Conservation (phyloP, 352 stramenopile species). For the Globisporangium lucens region DNA sequence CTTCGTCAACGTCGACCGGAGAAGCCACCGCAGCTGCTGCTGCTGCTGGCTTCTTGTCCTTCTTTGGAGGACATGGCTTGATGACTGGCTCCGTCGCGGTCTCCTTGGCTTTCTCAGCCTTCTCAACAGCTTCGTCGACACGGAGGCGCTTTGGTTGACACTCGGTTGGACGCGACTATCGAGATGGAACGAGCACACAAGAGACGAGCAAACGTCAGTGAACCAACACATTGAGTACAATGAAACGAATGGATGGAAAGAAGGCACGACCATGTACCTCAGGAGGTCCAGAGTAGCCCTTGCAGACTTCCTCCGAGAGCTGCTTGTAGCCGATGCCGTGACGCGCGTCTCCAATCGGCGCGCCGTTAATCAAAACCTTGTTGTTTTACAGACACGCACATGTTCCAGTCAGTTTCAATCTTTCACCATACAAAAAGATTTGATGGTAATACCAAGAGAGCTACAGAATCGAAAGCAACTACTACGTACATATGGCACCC, state of each 20-base stretch:
- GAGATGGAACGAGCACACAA: background rate
- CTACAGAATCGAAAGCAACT: background rate
- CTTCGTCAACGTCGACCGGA: constrained; percentile 27
- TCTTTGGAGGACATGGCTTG: constrained; percentile 71
- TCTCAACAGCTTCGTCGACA: constrained; percentile 21
- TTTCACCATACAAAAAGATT: background rate
- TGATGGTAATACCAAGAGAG: background rate
- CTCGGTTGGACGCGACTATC: constrained; percentile 37
- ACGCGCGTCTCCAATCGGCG: constrained; percentile 47
- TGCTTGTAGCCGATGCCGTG: constrained; percentile 68
- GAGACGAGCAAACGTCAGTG: background rate
- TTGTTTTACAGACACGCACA: constrained; percentile 13
- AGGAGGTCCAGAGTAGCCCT: constrained; percentile 53
- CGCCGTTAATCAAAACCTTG: constrained; percentile 54
- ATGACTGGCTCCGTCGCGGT: constrained; percentile 37
- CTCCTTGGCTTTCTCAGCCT: constrained; percentile 28
- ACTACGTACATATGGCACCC: constrained; percentile 66
- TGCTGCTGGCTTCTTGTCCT: constrained; percentile 32
- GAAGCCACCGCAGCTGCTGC: background rate
- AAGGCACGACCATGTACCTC: constrained; percentile 22
- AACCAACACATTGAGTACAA: background rate
- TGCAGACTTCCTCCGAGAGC: constrained; percentile 63
- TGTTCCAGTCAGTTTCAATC: background rate
- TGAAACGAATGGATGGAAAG: background rate
- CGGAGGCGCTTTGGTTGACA: constrained; percentile 67